These are phyloP conservation scores for Trichoderma parareesei DNA, from an alignment of 495 filamentous ascomycete genomes.

Conservation along the genomic window DNA sequence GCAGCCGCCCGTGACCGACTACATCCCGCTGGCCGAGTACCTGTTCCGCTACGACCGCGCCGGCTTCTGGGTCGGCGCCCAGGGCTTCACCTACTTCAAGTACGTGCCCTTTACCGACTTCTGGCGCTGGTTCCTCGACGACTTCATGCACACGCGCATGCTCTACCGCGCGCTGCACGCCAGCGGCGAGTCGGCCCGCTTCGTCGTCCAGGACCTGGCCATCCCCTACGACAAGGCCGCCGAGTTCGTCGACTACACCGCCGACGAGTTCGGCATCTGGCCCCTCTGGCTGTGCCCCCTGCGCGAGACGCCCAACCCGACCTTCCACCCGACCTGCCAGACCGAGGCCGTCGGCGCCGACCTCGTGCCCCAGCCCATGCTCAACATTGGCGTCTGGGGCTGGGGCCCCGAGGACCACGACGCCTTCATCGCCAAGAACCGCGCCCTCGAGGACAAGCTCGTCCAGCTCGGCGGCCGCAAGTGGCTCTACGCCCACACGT, in stretches of 20 bases:
- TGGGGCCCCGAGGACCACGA: conserved; percentile 33
- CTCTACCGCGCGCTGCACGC: conserved; percentile 54
- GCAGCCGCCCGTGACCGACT: conserved; percentile 27
- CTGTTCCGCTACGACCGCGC: conserved; percentile 53
- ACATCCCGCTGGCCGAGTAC: conserved; percentile 46
- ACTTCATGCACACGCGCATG: conserved; percentile 57
- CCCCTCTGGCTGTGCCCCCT: conserved; percentile 55
- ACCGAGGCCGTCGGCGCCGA: conserved; percentile 17
- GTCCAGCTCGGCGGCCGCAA: conserved; percentile 57
- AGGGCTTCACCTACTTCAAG: conserved; percentile 47
- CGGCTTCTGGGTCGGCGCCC: conserved; percentile 50
- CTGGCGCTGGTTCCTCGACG: conserved; percentile 51
- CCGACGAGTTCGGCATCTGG: conserved; percentile 41
- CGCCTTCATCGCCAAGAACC: conserved; percentile 49
- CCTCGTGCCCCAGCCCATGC: conserved; percentile 28
- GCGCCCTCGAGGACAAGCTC: conserved; percentile 55
- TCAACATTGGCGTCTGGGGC: conserved; percentile 51
- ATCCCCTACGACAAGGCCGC: conserved; percentile 43
- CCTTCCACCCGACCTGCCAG: conserved; percentile 36
- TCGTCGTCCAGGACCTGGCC: conserved; percentile 51
- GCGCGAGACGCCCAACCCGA: conserved; percentile 31
- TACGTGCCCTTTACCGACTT: conserved; percentile 46
- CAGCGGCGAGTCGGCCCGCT: conserved; percentile 42
- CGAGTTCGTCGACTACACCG: conserved; percentile 45
- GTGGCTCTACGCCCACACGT: conserved; percentile 55